These are phyloP conservation scores for Diaporthe australafricana DNA, from an alignment of 2,329 filamentous ascomycete genomes.

Conservation along the genomic window DNA sequence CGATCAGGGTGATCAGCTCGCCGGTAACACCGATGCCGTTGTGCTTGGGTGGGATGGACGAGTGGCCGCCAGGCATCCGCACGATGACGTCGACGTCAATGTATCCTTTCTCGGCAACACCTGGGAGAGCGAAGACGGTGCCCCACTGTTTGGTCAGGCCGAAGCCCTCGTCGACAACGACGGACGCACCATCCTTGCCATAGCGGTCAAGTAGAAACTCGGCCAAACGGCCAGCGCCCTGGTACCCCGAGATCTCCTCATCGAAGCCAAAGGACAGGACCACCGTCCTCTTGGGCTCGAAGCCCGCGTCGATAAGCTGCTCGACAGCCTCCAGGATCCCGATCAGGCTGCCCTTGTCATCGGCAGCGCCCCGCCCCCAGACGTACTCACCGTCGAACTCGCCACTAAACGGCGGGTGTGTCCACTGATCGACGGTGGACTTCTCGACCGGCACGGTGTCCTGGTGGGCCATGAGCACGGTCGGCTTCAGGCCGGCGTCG, in stretches of 20 bases:
- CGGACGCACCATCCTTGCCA: conserved; percentile 64
- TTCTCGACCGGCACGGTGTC: conserved; percentile 72
- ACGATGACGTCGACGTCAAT: conserved; percentile 69
- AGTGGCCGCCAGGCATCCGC: conserved; percentile 70
- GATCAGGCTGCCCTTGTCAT: conserved; percentile 72
- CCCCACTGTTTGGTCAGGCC: conserved; percentile 57
- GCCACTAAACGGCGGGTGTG: conserved; percentile 69
- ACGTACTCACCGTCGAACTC: conserved; percentile 67
- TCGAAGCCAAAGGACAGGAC: conserved; percentile 73
- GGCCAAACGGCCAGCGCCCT: conserved; percentile 63
- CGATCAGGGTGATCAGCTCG: conserved; percentile 56
- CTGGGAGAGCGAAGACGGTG: conserved; percentile 65
- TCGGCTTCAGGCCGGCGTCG: conserved; percentile 62
- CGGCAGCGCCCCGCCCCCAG: conserved; percentile 70
- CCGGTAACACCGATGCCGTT: conserved; percentile 65
- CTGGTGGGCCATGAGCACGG: conserved; percentile 72
- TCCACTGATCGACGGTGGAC: conserved; percentile 65
- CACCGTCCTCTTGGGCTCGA: conserved; percentile 65
- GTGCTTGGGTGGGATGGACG: conserved; percentile 66
- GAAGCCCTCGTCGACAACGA: conserved; percentile 71
- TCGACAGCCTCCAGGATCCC: conserved; percentile 68
- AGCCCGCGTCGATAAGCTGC: conserved; percentile 63
- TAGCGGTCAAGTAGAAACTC: conserved; percentile 59
- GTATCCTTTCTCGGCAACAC: conserved; percentile 71
- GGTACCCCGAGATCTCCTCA: conserved; percentile 66